phyloP scores from a whole-genome alignment of 768 basidiomycete genomes.

The Auriculariales sp. region DNA sequence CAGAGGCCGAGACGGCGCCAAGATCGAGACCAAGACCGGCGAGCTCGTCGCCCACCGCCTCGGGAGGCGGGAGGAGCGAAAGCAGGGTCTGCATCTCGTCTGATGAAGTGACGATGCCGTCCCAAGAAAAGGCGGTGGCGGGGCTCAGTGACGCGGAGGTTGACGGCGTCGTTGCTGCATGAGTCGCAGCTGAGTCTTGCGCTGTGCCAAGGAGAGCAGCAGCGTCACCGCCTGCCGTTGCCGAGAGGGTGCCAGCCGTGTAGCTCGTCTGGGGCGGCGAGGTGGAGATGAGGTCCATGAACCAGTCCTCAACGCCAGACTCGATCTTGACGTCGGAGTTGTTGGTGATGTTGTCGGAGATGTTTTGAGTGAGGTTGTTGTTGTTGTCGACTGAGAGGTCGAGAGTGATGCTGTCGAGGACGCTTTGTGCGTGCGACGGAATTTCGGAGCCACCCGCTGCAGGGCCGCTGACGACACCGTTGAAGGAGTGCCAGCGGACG shows the following conservation, averaged over 20 bases:
- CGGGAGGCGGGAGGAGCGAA: not conserved
- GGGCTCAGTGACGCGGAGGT: not conserved
- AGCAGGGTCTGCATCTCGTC: not conserved
- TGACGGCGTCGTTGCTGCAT: not conserved
- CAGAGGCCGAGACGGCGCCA: not conserved
- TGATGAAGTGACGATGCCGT: not conserved
- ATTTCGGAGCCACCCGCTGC: conserved; percentile 72
- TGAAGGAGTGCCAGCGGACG: conserved; percentile 44
- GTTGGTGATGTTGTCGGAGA: conserved; percentile 1
- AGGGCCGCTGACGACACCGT: conserved; percentile 55
- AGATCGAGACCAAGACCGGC: not conserved
- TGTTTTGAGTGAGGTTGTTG: conserved; percentile 14
- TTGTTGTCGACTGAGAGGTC: too few relatives aligned
- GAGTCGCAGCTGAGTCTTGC: not conserved
- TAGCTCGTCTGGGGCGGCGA: not conserved
- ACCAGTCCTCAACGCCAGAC: not conserved
- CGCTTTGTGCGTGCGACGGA: not conserved
- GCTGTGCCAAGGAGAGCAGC: not conserved
- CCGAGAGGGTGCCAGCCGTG: not conserved
- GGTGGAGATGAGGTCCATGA: conserved; percentile 1
- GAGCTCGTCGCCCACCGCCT: not conserved
- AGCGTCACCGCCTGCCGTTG: too few relatives aligned
- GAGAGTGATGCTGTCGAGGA: too few relatives aligned
- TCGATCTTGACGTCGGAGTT: too few relatives aligned
- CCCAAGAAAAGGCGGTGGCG: not conserved